Conservation (phyloP, 2,329 filamentous ascomycete genomes). For the Fusarium lyarnte region DNA sequence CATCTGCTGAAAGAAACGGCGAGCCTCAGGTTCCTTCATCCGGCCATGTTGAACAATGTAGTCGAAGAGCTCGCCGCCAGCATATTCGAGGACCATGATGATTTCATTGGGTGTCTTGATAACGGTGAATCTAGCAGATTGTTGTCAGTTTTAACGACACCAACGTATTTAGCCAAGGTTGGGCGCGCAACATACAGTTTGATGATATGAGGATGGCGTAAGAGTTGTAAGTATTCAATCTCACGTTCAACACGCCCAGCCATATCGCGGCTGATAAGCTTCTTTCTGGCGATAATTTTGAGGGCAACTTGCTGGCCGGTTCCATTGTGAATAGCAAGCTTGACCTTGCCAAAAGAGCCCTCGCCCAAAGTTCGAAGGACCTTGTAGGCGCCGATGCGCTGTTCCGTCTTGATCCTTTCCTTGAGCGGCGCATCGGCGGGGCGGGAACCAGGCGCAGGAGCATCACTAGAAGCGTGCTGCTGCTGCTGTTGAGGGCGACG, state of each 20-base stretch:
- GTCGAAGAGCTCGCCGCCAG: slow-evolving; percentile 95
- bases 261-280: slow-evolving; percentile 97
- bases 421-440: slow-evolving; percentile 49
- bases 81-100: slow-evolving; percentile 99
- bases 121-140: slow-evolving; percentile 78
- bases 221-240: slow-evolving; percentile 95
- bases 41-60: slow-evolving; percentile 96
- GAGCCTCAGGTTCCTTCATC: slow-evolving; percentile 90
- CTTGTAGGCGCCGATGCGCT: slow-evolving; percentile 91
- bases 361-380: slow-evolving; percentile 92
- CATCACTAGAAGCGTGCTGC: slow-evolving; percentile 38
- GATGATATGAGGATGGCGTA: slow-evolving; percentile 98
- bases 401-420: slow-evolving; percentile 71
- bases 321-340: slow-evolving; percentile 90
- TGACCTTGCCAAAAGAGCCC: slow-evolving; percentile 98
- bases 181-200: slow-evolving; percentile 76
- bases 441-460: slow-evolving; percentile 42
- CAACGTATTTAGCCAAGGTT: background rate
- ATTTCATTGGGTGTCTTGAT: slow-evolving; percentile 95
- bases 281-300: slow-evolving; percentile 97
- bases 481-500: slow-evolving; percentile 58
- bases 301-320: slow-evolving; percentile 95
- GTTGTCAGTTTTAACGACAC: slow-evolving; percentile 5
- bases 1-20: slow-evolving; percentile 99
- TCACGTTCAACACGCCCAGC: slow-evolving; percentile 96